These are phyloP conservation scores for Malus sylvestris DNA, from an alignment of 306 rosid species.

Conservation along the genomic window DNA sequence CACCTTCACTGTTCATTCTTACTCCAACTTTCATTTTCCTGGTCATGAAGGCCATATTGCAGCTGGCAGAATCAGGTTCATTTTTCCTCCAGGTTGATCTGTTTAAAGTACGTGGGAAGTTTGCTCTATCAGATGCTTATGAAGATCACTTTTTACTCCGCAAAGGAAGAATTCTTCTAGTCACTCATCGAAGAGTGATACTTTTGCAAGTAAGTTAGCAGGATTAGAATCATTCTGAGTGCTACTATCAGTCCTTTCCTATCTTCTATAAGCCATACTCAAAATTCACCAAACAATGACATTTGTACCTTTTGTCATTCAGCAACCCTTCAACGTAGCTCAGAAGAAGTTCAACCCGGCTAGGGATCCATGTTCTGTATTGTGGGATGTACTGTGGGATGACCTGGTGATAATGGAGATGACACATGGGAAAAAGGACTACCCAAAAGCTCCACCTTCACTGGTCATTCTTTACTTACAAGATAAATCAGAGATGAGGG, in stretches of 20 bases:
- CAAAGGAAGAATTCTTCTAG: constrained; percentile 69
- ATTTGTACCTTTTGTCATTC: constrained; percentile 19
- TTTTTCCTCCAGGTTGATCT: constrained; percentile 96
- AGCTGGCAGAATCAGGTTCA: constrained; percentile 95
- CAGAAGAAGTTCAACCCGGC: constrained; percentile 95
- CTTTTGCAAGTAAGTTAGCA: constrained; percentile 71
- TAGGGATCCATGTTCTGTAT: constrained; percentile 87
- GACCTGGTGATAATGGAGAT: constrained; percentile 69
- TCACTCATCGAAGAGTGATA: constrained; percentile 82
- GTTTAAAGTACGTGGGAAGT: constrained; percentile 95
- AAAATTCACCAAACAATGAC: background rate
- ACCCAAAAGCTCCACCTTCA: constrained; percentile 56
- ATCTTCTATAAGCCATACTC: background rate
- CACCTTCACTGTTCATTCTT: background rate
- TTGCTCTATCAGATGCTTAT: constrained; percentile 93
- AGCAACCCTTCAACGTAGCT: constrained; percentile 89
- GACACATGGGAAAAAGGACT: constrained; percentile 73
- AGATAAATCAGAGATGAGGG: constrained; percentile 61
- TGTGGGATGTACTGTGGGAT: constrained; percentile 91
- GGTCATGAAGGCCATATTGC: constrained; percentile 76
- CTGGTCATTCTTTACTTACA: constrained; percentile 60
- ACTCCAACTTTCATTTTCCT: constrained; percentile 7
- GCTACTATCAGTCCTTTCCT: background rate
- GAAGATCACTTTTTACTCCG: constrained; percentile 94
- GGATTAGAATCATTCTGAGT: constrained; percentile 1